These are phyloP conservation scores for Xylariales sp. DNA, from an alignment of 2,329 filamentous ascomycete genomes.

Conservation along the genomic window DNA sequence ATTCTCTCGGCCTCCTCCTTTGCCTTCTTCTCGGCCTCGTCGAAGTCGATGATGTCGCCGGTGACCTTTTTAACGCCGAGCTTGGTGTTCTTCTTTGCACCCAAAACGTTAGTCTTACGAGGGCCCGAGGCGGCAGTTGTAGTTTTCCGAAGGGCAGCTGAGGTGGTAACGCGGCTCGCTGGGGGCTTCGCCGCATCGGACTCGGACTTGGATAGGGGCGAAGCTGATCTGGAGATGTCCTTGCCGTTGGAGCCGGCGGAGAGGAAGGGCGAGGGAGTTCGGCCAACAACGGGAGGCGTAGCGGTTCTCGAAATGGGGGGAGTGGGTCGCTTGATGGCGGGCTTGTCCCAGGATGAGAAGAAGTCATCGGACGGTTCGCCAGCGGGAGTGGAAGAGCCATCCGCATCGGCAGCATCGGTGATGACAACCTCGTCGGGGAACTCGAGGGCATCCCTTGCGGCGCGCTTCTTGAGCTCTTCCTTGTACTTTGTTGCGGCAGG, in stretches of 20 bases:
- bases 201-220: slow-evolving; percentile 67
- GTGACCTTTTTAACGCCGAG: slow-evolving; percentile 90
- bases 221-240: slow-evolving; percentile 71
- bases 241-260: slow-evolving; percentile 71
- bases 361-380: slow-evolving; percentile 87
- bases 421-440: slow-evolving; percentile 85
- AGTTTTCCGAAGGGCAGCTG: slow-evolving; percentile 78
- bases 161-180: slow-evolving; percentile 70
- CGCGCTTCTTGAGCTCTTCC: slow-evolving; percentile 86
- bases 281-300: slow-evolving; percentile 76
- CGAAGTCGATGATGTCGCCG: slow-evolving; percentile 83
- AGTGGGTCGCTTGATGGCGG: slow-evolving; percentile 90
- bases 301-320: slow-evolving; percentile 87
- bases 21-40: slow-evolving; percentile 93
- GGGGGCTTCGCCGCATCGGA: slow-evolving; percentile 54
- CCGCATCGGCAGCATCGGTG: slow-evolving; percentile 61
- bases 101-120: slow-evolving; percentile 81
- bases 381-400: slow-evolving; percentile 70
- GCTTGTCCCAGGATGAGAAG: slow-evolving; percentile 99
- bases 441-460: slow-evolving; percentile 79
- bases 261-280: slow-evolving; percentile 87
- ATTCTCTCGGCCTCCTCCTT: slow-evolving; percentile 97
- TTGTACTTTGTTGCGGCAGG: slow-evolving; percentile 96
- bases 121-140: slow-evolving; percentile 52
- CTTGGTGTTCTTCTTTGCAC: slow-evolving; percentile 77